Base-by-base conservation (phyloP, 495 filamentous ascomycete species). In the Penicillium ucsense region DNA sequence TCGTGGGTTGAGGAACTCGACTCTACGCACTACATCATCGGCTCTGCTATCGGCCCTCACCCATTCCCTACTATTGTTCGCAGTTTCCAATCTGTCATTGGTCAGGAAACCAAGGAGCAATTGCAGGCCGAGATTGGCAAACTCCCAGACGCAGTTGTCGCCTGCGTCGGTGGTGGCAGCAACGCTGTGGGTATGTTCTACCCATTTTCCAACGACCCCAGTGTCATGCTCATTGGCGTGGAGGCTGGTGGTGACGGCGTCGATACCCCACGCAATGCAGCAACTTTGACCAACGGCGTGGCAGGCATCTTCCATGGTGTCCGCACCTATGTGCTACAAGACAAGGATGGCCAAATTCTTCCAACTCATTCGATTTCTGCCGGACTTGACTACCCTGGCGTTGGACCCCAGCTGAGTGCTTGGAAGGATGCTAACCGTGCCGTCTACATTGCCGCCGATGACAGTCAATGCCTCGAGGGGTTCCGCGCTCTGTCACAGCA, bases 301-400 rank as follows among this genome's bases (percentile, higher is more conserved):
- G 94, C 94, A 68, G 92, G 92, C 49, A 92, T 98, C 8, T 71
- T 98, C 6, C 92, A 98, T 64, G 92, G 92, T 44, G 92, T 97
- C 3, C 83, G 89, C 35, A 98, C 92, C 12, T 98, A 98, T 59
- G 81, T 98, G 27, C 77, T 98, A 3, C 92, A 98, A 70, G 80
- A 94, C 66, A 73, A 83, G 53, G 79, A 94, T 63, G 92, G 92
- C 6, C 94, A 98, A 67, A 95, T 98, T 56, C 76, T 74, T 31
- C 89, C 96, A 33, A 97, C 92, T 1, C 92, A 98, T 68, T 95
- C 89, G 9, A 82, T 98, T 53, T 95, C 89, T n/a, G 92, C 92
- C 3, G 94, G 92, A 49, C 79, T 98, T 2, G 92, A 98, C 63
- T 98, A 98, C 67, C 92, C 92, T 3, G 92, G 89, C 60, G 92